Evolutionary conservation across 2,329 filamentous ascomycete species (phyloP).

Genomic region (Dissoconium aciculare): DNA sequence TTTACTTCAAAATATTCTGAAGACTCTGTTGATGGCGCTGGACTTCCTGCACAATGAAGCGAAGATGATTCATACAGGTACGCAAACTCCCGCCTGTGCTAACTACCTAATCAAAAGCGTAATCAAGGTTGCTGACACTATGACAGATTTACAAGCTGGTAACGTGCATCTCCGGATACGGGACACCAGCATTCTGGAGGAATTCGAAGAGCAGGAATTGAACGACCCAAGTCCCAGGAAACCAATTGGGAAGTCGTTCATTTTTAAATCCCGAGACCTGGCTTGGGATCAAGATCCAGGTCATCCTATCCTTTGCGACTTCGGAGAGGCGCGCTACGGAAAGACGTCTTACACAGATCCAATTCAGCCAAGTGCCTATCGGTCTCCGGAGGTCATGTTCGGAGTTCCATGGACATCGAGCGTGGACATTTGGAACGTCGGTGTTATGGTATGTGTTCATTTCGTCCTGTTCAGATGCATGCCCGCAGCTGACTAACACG

Average conservation of each 20-base stretch:
- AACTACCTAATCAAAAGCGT: conserved; percentile 1
- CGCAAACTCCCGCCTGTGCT: too few species aligned
- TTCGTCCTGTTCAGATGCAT: not conserved
- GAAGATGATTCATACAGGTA: conserved; percentile 1
- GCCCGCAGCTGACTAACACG: not conserved
- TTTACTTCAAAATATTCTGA: conserved; percentile 1
- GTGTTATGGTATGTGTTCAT: conserved; percentile 1
- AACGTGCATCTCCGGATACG: conserved; percentile 1
- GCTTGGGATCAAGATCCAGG: conserved; percentile 1
- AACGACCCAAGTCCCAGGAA: not conserved
- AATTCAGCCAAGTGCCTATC: conserved; percentile 5
- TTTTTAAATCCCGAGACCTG: not conserved
- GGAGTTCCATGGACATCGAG: conserved; percentile 3
- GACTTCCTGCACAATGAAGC: conserved; percentile 3
- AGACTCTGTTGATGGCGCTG: conserved; percentile 1
- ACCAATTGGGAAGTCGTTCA: not conserved
- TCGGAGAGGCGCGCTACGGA: conserved; percentile 5
- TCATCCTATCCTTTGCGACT: conserved; percentile 7
- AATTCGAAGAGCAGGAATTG: not conserved
- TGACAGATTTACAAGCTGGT: conserved; percentile 1
- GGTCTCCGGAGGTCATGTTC: conserved; percentile 7
- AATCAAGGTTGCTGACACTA: not conserved
- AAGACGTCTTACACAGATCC: conserved; percentile 2
- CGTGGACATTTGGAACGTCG: conserved; percentile 7
- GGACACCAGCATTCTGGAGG: not conserved